Conservation (phyloP, 371 early-diverging fungal genomes). For the Mucor saturninus region DNA sequence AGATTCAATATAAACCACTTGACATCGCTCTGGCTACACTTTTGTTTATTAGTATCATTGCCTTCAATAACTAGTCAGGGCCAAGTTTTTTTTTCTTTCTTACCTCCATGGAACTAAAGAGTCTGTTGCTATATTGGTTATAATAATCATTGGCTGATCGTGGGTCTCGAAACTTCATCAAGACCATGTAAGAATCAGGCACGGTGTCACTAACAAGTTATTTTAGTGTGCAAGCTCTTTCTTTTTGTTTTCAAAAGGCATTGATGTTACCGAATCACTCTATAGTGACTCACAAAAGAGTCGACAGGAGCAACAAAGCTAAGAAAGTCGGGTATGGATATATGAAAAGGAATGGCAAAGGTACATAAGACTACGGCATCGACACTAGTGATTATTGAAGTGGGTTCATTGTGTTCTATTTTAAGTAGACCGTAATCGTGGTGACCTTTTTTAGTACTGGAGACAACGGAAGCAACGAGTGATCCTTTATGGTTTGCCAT, state of each 20-base stretch:
- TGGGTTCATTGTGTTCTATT: slow-evolving; percentile 29
- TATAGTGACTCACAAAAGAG: slow-evolving; percentile 65
- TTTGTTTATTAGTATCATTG: no score
- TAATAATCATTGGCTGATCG: slow-evolving; percentile 71
- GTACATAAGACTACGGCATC: slow-evolving; percentile 63
- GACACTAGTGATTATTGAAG: slow-evolving; percentile 1
- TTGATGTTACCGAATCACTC: slow-evolving; percentile 62
- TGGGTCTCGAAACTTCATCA: slow-evolving; percentile 72
- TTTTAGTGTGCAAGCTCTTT: not conserved
- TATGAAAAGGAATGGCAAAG: slow-evolving; percentile 82
- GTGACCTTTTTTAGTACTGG: slow-evolving; percentile 8
- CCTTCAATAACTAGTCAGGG: not conserved
- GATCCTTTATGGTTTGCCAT: slow-evolving; percentile 22
- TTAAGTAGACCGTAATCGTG: slow-evolving; percentile 63
- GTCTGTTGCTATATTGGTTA: slow-evolving; percentile 73
- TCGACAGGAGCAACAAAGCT: slow-evolving; percentile 75
- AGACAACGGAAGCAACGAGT: slow-evolving; percentile 20
- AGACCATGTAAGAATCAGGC: slow-evolving; percentile 81
- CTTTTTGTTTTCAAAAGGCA: no score
- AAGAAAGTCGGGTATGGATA: slow-evolving; percentile 86
- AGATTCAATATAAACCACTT: slow-evolving; percentile 75
- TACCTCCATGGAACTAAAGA: slow-evolving; percentile 83
- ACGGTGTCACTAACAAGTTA: slow-evolving; percentile 58
- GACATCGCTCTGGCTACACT: slow-evolving; percentile 67
- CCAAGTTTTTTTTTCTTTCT: not conserved